These are phyloP conservation scores for Solanum hybrid DNA, from an alignment of 305 asterid genomes.

Conservation along the genomic window DNA sequence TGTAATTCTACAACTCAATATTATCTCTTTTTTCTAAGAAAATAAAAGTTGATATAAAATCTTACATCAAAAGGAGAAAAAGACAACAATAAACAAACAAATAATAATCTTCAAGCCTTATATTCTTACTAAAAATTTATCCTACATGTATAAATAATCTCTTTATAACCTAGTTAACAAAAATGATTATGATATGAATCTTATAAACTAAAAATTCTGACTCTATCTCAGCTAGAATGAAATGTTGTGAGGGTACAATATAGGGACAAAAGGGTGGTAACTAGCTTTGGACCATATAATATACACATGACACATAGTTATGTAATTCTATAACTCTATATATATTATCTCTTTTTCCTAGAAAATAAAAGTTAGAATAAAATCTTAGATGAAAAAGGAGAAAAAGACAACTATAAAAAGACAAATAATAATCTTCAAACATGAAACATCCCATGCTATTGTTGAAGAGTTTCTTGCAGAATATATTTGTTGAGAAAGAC, in stretches of 20 bases:
- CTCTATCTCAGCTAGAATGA: neutral
- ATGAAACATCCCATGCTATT: constrained; percentile 2
- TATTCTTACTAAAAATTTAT: neutral
- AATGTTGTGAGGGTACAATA: neutral
- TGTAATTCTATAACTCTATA: neutral
- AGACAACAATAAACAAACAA: neutral
- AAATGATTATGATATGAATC: neutral
- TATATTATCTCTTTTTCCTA: neutral
- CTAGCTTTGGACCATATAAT: neutral
- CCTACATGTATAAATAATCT: too few species aligned
- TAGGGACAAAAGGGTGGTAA: neutral
- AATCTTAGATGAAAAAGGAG: neutral
- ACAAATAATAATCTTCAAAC: neutral
- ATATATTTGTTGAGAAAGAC: constrained; percentile 1
- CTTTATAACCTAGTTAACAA: neutral
- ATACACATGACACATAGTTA: neutral
- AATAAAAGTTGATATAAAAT: neutral
- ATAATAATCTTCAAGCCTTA: neutral
- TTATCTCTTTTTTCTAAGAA: neutral
- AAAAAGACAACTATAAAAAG: neutral
- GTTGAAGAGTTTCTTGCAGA: neutral
- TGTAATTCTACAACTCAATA: neutral
- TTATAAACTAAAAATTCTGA: neutral
- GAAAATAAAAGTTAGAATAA: neutral
- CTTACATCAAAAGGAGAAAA: neutral